Evolutionary conservation across 331 rosid species (phyloP).

Genomic region (Quercus tomentella): DNA sequence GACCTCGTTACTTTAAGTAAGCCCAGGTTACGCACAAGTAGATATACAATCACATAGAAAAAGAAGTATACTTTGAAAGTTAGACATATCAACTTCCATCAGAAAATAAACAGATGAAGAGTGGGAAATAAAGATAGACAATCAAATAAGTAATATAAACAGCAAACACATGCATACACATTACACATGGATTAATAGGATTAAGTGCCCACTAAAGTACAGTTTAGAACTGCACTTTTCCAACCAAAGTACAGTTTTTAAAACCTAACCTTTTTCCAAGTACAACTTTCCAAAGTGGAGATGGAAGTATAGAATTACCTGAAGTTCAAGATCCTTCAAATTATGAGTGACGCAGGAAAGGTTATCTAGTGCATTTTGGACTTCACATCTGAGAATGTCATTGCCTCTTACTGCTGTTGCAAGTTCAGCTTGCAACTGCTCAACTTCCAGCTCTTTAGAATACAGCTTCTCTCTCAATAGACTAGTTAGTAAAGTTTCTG

Average conservation of each 20-base stretch:
- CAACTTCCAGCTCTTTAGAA: conserved; percentile 80
- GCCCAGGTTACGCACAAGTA: neutral
- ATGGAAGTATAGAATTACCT: conserved; percentile 42
- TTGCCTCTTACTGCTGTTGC: conserved; percentile 93
- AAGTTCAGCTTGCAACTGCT: conserved; percentile 87
- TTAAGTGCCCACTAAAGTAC: no score
- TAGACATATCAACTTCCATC: no score
- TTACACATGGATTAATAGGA: neutral
- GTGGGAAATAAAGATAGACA: no score
- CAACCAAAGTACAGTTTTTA: neutral
- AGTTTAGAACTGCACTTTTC: no score
- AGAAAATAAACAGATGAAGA: no score
- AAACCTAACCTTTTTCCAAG: neutral
- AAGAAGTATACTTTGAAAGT: neutral
- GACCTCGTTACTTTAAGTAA: neutral
- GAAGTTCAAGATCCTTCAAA: conserved; percentile 78
- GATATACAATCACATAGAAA: neutral
- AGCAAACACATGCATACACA: neutral
- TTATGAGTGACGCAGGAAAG: conserved; percentile 62
- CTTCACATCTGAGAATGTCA: conserved; percentile 72
- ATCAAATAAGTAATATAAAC: neutral
- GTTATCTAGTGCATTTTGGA: conserved; percentile 69
- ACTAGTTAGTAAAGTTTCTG: conserved; percentile 74
- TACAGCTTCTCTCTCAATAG: conserved; percentile 73
- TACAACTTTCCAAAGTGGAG: neutral